Evolutionary conservation across 345 rosid species (phyloP).

Genomic region (Rubroshorea leprosula): DNA sequence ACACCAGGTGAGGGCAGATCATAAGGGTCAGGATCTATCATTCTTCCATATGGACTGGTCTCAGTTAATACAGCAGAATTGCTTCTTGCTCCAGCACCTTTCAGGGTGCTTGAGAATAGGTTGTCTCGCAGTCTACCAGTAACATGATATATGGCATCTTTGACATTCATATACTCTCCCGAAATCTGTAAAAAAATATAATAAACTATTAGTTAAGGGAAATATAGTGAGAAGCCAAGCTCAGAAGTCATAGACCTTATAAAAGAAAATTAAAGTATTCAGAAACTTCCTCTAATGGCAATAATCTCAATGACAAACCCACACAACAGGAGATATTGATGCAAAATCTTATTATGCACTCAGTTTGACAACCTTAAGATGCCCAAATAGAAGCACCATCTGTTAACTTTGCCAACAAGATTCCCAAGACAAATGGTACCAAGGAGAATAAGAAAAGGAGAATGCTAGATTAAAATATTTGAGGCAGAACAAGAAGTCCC

Average conservation of each 20-base stretch:
- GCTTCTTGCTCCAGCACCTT: constrained; percentile 35
- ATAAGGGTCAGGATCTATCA: constrained; percentile 31
- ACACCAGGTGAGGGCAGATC: constrained; percentile 28
- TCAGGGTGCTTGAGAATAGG: constrained; percentile 39
- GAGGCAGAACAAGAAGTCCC: no score
- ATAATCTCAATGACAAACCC: neutral
- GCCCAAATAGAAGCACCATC: no score
- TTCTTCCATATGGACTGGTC: constrained; percentile 42
- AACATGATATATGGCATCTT: constrained; percentile 71
- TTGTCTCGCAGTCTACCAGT: constrained; percentile 77
- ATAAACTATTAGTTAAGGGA: neutral
- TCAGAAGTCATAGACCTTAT: neutral
- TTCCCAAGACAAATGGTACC: no score
- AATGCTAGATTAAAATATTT: no score
- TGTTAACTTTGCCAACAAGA: no score
- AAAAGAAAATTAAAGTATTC: neutral
- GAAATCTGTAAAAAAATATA: constrained; percentile 52
- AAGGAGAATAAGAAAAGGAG: no score
- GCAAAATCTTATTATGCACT: no score
- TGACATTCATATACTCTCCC: constrained; percentile 65
- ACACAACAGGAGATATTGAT: neutral
- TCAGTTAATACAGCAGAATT: constrained; percentile 40
- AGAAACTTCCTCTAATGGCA: neutral
- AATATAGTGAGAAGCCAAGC: neutral
- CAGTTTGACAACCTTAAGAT: no score